phyloP scores from a whole-genome alignment of 148 eudicot genomes.

The Vaccinium vitisidaea region DNA sequence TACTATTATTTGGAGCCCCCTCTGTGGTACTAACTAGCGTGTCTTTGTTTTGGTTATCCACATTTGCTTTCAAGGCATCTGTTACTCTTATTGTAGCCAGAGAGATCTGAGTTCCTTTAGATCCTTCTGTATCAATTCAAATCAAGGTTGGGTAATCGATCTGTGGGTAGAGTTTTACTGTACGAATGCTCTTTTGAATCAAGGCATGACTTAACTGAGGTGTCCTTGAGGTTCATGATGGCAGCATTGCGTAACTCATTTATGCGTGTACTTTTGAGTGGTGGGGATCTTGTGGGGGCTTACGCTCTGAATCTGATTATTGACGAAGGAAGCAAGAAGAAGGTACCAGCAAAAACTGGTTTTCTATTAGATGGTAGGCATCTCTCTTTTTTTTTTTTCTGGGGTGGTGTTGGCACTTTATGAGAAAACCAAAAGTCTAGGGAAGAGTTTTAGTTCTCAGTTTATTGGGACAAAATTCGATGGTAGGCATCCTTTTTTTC shows the following conservation, averaged over 20 bases:
- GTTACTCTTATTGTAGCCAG: neutral
- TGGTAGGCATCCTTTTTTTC: no score
- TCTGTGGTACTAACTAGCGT: neutral
- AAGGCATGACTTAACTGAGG: slow-evolving; percentile 1
- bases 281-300: neutral
- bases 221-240: neutral
- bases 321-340: neutral
- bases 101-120: neutral
- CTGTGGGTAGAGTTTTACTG: neutral
- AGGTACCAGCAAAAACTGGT: neutral
- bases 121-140: neutral
- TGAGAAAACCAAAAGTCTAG: no score
- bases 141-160: neutral
- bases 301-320: neutral
- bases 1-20: neutral
- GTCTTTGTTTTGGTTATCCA: neutral
- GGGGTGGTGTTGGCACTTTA: no score
- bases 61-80: neutral
- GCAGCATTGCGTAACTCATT: neutral
- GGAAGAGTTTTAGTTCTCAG: no score
- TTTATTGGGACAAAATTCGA: no score
- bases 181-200: neutral
- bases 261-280: neutral
- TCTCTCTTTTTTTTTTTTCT: no score
- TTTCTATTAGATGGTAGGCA: no score